phyloP scores from a whole-genome alignment of 768 basidiomycete genomes.

The Boletus rubescentipes region DNA sequence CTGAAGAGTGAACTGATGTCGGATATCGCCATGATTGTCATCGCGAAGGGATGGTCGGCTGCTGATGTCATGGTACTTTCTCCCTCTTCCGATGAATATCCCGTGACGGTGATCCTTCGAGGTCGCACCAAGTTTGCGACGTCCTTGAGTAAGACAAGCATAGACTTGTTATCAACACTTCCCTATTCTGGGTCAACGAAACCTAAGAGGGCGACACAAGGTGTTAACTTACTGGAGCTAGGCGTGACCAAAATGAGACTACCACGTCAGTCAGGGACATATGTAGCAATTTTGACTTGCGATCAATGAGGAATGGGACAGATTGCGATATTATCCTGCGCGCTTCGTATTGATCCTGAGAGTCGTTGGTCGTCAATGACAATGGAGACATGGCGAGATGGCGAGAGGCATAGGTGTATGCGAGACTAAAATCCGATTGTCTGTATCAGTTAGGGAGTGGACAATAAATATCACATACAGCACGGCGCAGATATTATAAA shows the following conservation, averaged over 20 bases:
- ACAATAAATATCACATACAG: conserved; percentile 46
- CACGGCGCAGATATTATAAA: conserved; percentile 70
- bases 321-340: conserved; percentile 47
- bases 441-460: not conserved
- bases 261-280: conserved; percentile 49
- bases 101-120: conserved; percentile 23
- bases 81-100: not conserved
- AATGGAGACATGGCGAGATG: conserved; percentile 61
- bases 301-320: conserved; percentile 65
- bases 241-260: conserved; percentile 67
- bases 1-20: conserved; percentile 27
- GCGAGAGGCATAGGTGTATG: conserved; percentile 68
- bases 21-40: conserved; percentile 26
- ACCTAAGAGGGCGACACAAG: not conserved
- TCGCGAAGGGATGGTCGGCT: conserved; percentile 14
- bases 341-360: conserved; percentile 48
- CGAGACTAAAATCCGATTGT: conserved; percentile 44
- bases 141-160: conserved; percentile 58
- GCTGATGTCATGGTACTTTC: not conserved
- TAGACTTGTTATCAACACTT: conserved; percentile 37
- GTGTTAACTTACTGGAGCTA: conserved; percentile 37
- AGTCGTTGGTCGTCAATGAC: conserved; percentile 38
- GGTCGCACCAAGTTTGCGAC: conserved; percentile 53
- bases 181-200: conserved; percentile 29
- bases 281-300: conserved; percentile 55